These are phyloP conservation scores for Exophiala sp. DNA, from an alignment of 2,329 filamentous ascomycete genomes.

Conservation along the genomic window DNA sequence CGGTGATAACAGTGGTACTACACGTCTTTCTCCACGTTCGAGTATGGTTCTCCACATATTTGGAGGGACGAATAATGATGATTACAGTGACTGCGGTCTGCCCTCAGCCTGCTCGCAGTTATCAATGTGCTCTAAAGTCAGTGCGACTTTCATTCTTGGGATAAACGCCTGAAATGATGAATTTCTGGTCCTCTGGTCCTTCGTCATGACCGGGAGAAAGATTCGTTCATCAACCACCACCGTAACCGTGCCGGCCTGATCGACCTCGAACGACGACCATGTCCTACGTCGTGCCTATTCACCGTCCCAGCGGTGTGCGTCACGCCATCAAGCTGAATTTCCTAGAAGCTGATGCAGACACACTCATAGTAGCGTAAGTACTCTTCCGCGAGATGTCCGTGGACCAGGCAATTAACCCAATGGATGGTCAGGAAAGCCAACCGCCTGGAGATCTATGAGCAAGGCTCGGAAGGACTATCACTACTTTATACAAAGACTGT, in stretches of 20 bases:
- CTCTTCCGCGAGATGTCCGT: slow-evolving; percentile 10
- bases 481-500: slow-evolving; percentile 68
- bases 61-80: background rate
- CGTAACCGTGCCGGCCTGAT: background rate
- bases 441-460: slow-evolving; percentile 76
- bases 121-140: background rate
- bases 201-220: background rate
- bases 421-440: slow-evolving; percentile 66
- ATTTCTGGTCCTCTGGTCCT: background rate
- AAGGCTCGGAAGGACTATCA: slow-evolving; percentile 60
- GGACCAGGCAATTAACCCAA: slow-evolving; percentile 23
- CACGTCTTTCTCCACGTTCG: background rate
- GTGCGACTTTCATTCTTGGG: too few relatives aligned
- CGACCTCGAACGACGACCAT: slow-evolving; percentile 48
- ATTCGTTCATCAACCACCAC: background rate
- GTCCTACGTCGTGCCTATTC: slow-evolving; percentile 93
- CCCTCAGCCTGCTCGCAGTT: background rate
- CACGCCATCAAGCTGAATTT: slow-evolving; percentile 82
- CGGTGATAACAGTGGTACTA: background rate
- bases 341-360: slow-evolving; percentile 69
- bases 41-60: background rate
- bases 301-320: slow-evolving; percentile 84
- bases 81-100: background rate
- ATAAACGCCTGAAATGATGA: background rate
- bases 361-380: slow-evolving; percentile 80